A percentile compares a stretch with the other conserved stretches of the same genome.
phyloP scores from a whole-genome alignment of 352 stramenopile species.

The Aphanomyces euteiches region DNA sequence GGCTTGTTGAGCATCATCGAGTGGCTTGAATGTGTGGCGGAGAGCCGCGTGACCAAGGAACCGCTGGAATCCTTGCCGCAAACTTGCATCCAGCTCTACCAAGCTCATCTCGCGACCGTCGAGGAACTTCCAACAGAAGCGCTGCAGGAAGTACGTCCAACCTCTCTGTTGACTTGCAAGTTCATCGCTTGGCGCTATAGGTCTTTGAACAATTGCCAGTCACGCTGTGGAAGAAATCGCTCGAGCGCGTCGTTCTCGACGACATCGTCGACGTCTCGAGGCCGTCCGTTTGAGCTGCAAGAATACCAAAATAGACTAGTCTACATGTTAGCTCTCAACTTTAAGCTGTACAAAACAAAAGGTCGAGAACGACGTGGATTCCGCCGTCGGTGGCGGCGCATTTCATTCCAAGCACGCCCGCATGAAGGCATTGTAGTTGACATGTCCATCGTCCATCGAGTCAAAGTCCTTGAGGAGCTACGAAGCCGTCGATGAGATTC shows the following conservation, averaged over 20 bases:
- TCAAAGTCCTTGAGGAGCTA: constrained; percentile 62
- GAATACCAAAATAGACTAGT: neutral
- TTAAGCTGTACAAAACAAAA: too few relatives aligned
- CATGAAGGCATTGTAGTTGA: constrained; percentile 80
- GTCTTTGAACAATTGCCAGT: constrained; percentile 2
- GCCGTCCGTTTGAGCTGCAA: neutral
- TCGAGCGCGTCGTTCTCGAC: neutral
- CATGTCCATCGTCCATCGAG: constrained; percentile 47
- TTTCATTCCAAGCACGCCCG: constrained; percentile 45
- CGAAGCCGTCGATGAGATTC: constrained; percentile 35
- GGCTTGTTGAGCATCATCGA: constrained; percentile 7
- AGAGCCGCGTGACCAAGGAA: neutral
- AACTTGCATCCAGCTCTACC: constrained; percentile 1
- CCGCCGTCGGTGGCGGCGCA: too few relatives aligned
- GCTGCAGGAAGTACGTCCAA: constrained; percentile 5
- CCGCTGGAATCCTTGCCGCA: constrained; percentile 3
- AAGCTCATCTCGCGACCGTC: neutral
- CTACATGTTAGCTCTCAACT: too few relatives aligned
- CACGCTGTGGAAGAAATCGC: neutral
- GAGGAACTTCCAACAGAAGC: neutral
- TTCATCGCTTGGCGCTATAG: neutral
- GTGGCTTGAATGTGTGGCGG: neutral
- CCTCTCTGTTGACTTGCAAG: neutral
- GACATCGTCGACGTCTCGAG: neutral
- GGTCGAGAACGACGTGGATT: too few relatives aligned